These are phyloP conservation scores for Elongisporangium senticosum DNA, from an alignment of 352 stramenopile species.

Conservation along the genomic window DNA sequence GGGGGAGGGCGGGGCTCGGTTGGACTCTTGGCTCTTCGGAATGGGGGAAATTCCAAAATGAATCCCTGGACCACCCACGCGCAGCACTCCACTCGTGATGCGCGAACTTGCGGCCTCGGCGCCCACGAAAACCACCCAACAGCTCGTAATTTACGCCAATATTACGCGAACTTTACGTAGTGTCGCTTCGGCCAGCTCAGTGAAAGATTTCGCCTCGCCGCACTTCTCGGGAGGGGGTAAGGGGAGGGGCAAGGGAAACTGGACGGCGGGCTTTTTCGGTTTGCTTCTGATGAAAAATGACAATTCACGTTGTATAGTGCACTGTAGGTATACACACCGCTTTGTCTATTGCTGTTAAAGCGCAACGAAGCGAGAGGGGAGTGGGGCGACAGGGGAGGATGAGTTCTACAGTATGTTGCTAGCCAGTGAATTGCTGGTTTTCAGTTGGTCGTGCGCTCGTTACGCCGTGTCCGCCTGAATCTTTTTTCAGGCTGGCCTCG, in stretches of 20 bases:
- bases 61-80: constrained; percentile 4
- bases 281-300: not conserved
- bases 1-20: constrained; percentile 9
- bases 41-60: constrained; percentile 83
- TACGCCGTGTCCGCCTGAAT: not conserved
- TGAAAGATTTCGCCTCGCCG: not conserved
- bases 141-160: not conserved
- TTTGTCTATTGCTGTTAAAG: not conserved
- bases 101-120: not conserved
- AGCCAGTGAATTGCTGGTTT: not conserved
- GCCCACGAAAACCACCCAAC: not conserved
- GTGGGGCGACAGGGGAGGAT: not conserved
- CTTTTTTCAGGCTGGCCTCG: not conserved
- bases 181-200: not conserved
- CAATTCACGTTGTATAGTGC: not conserved
- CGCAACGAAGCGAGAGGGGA: not conserved
- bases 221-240: not conserved
- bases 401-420: not conserved
- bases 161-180: not conserved
- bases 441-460: not conserved
- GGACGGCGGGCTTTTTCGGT: not conserved
- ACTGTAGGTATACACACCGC: not conserved
- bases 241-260: not conserved
- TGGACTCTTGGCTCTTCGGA: constrained; percentile 21
- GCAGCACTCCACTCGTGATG: not conserved